Evolutionary conservation across 768 basidiomycete species (phyloP), one percentile per base, ranked within the genome.

Genomic region (Rhizopogon rudus): DNA sequence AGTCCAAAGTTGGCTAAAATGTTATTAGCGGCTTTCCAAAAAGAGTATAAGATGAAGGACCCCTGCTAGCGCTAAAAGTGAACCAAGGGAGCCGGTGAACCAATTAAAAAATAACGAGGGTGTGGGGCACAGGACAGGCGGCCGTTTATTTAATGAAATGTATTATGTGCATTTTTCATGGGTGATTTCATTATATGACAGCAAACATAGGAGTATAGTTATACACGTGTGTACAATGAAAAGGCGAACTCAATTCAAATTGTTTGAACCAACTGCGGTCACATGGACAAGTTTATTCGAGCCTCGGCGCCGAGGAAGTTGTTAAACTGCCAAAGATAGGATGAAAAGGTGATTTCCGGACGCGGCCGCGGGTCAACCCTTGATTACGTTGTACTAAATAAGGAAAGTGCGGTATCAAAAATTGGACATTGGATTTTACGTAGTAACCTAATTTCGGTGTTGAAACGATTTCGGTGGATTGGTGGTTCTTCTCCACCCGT

Each of bases 231-330:
- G 25, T 25, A 25, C 25, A 25, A 25, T 25, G 25, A 25, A 25
- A 25, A 25, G 25, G 25, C 25, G 33, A 40, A 57, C 17, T 44
- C 51, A 52, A 52, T 62, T 40, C 16, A 67, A 65, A 40, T 59
- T 40, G 44, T 54, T 64, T 20, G 20, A 20, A 25, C 25, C 3
- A 25, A 25, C 25, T 25, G 25, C 25, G 25, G 25, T 25, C 25
- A 25, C 25, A 25, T 25, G 25, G 25, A 25, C 31, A 33, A 3
- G 10, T 12, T 13, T 53, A 60, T 57, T 40, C 16, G 44, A 25
- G 61, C 74, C 73, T 73, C 73, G 74, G 73, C 73, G 73, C 74
- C 73, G 73, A 75, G 73, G 74, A 58, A 58, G 57, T 67, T 69
- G 71, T 59, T 60, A 59, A 58, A 52, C 44, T 43, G 17, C 67